Conservation (phyloP, 768 basidiomycete genomes). For the Trametopsis cervina region DNA sequence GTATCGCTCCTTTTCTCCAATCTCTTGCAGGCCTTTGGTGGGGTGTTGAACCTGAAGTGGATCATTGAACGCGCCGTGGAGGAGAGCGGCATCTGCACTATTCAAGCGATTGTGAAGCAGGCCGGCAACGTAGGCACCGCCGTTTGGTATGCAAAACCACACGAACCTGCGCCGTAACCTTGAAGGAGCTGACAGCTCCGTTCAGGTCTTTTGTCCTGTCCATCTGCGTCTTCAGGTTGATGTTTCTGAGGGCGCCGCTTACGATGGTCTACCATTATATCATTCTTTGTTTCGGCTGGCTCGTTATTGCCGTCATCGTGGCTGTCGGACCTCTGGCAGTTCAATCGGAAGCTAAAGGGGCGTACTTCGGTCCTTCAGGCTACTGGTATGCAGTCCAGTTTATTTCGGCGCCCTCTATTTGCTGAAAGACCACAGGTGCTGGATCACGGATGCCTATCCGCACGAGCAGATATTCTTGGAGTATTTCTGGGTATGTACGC, state of each 20-base stretch:
- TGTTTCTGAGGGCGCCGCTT: conserved; percentile 31
- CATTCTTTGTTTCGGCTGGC: conserved; percentile 31
- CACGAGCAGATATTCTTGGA: conserved; percentile 32
- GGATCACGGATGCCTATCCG: conserved; percentile 38
- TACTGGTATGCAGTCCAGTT: conserved; percentile 26
- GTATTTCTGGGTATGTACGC: conserved; percentile 35
- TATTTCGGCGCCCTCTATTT: not conserved
- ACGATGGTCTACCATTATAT: not conserved
- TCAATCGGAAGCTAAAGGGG: conserved; percentile 26
- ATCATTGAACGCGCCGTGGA: conserved; percentile 20
- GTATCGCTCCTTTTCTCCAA: conserved; percentile 27
- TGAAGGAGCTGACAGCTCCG: not conserved
- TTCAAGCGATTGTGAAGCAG: conserved; percentile 33
- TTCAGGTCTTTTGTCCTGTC: conserved; percentile 27
- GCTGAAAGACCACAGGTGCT: conserved; percentile 26
- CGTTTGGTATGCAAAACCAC: conserved; percentile 27
- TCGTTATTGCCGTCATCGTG: conserved; percentile 26
- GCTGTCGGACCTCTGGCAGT: conserved; percentile 32
- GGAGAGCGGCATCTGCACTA: conserved; percentile 20
- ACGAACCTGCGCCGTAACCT: not conserved
- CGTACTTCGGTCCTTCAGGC: conserved; percentile 40
- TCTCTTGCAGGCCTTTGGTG: conserved; percentile 26
- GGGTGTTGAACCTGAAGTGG: conserved; percentile 27
- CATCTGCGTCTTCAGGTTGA: conserved; percentile 29
- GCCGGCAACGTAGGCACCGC: conserved; percentile 38